These are phyloP conservation scores for Blastobotrys persicus DNA, from an alignment of 1,139 yeast species.

Conservation along the genomic window DNA sequence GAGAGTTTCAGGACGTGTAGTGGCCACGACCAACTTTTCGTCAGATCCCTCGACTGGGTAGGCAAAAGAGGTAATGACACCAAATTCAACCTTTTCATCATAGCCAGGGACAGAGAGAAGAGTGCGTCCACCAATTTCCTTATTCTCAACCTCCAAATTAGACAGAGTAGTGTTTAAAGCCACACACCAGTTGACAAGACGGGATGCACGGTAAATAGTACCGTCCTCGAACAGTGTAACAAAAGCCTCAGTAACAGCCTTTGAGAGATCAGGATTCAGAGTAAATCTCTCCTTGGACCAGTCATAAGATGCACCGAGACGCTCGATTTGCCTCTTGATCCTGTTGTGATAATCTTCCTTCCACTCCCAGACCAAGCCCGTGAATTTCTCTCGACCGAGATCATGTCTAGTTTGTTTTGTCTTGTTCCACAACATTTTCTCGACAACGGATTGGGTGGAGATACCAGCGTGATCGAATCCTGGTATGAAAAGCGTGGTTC, in stretches of 20 bases:
- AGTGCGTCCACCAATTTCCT: conserved; percentile 81
- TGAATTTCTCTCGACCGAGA: conserved; percentile 85
- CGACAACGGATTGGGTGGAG: conserved; percentile 98
- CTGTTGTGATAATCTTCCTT: conserved; percentile 87
- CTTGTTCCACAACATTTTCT: conserved; percentile 88
- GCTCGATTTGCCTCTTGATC: conserved; percentile 79
- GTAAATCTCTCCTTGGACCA: conserved; percentile 96
- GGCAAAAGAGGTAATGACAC: conserved; percentile 91
- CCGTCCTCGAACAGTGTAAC: conserved; percentile 82
- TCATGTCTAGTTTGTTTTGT: conserved; percentile 92
- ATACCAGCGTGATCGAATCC: conserved; percentile 99
- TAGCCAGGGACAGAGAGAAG: conserved; percentile 83
- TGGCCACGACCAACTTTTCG: conserved; percentile 87
- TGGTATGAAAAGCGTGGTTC: conserved; percentile 87
- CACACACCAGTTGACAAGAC: conserved; percentile 96
- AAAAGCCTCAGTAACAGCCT: conserved; percentile 88
- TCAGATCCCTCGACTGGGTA: conserved; percentile 86
- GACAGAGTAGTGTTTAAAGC: conserved; percentile 93
- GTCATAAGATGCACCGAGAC: conserved; percentile 94
- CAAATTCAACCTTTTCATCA: conserved; percentile 87
- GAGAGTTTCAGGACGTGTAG: conserved; percentile 97
- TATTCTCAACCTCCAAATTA: conserved; percentile 93
- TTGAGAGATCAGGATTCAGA: conserved; percentile 70
- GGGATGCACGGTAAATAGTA: conserved; percentile 86
- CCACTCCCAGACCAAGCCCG: conserved; percentile 96